Conservation (phyloP, 208 protist species). For the Trypanosoma avium region DNA sequence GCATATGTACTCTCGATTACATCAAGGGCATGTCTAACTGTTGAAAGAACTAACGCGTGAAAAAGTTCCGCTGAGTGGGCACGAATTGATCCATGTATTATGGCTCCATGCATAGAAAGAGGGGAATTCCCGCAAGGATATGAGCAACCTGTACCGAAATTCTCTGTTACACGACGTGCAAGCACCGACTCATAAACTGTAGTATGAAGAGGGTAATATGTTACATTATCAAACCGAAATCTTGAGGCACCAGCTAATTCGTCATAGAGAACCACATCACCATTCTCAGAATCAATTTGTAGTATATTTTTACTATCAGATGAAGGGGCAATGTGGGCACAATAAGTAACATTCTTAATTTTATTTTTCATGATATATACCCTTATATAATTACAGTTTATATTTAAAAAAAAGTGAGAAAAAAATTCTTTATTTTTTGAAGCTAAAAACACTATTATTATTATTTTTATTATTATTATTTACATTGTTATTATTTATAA, state of each 20-base stretch:
- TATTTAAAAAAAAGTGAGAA: neutral
- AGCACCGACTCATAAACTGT: conserved; percentile 18
- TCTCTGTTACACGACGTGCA: conserved; percentile 15
- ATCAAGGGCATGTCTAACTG: conserved; percentile 18
- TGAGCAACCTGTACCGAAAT: conserved; percentile 3
- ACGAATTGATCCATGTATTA: conserved; percentile 20
- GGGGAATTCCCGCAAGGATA: neutral
- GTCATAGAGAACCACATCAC: conserved; percentile 15
- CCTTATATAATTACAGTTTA: neutral
- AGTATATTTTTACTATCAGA: neutral
- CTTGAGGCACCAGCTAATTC: conserved; percentile 1
- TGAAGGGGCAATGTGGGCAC: conserved; percentile 14
- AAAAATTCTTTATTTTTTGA: too few relatives aligned
- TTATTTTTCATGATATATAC: neutral
- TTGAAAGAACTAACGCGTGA: conserved; percentile 18
- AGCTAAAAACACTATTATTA: too few relatives aligned
- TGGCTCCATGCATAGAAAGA: conserved; percentile 11
- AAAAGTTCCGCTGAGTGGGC: conserved; percentile 23
- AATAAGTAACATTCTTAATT: conserved; percentile 6
- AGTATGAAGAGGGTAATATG: conserved; percentile 26
- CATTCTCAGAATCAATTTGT: conserved; percentile 10
- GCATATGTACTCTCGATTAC: neutral
- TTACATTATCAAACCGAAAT: conserved; percentile 27
- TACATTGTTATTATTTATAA: too few relatives aligned
- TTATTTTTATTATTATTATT: too few relatives aligned